Conservation (phyloP, 371 early-diverging fungal genomes). For the Mortierella sp. region DNA sequence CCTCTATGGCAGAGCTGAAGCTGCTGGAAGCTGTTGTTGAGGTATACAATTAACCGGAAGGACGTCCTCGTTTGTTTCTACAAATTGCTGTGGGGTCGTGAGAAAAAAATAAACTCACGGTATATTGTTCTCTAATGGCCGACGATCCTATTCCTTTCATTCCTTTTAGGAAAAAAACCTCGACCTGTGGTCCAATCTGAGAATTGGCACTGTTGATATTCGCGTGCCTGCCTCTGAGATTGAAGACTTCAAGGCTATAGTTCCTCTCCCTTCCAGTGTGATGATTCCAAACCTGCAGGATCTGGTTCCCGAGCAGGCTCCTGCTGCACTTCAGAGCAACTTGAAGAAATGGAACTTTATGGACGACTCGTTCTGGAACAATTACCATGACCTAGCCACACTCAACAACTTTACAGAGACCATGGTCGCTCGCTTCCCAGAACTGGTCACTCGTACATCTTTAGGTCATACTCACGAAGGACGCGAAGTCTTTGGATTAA, state of each 20-base stretch:
- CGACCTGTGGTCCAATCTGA: constrained; percentile 53
- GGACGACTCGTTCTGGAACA: constrained; percentile 42
- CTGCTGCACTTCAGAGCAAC: constrained; percentile 2
- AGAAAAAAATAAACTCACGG: neutral
- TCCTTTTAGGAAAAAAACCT: constrained; percentile 27
- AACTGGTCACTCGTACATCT: constrained; percentile 45
- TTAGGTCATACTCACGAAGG: constrained; percentile 58
- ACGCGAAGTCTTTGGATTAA: constrained; percentile 55
- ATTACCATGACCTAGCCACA: constrained; percentile 39
- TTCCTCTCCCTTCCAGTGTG: constrained; percentile 26
- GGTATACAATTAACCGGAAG: constrained; percentile 9
- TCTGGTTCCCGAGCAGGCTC: constrained; percentile 34
- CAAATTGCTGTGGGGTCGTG: constrained; percentile 1
- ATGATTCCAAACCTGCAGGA: constrained; percentile 52
- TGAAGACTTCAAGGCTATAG: constrained; percentile 13
- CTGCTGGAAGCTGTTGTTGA: constrained; percentile 39
- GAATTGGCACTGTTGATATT: constrained; percentile 50
- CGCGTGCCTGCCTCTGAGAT: constrained; percentile 31
- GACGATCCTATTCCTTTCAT: neutral
- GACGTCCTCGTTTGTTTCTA: neutral
- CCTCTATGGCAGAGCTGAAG: constrained; percentile 38
- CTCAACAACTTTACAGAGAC: constrained; percentile 52
- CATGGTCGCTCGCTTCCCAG: constrained; percentile 39
- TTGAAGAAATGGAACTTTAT: constrained; percentile 29
- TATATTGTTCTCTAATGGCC: neutral